These are phyloP conservation scores for Knufia fluminis DNA, from an alignment of 2,329 filamentous ascomycete genomes.

Conservation along the genomic window DNA sequence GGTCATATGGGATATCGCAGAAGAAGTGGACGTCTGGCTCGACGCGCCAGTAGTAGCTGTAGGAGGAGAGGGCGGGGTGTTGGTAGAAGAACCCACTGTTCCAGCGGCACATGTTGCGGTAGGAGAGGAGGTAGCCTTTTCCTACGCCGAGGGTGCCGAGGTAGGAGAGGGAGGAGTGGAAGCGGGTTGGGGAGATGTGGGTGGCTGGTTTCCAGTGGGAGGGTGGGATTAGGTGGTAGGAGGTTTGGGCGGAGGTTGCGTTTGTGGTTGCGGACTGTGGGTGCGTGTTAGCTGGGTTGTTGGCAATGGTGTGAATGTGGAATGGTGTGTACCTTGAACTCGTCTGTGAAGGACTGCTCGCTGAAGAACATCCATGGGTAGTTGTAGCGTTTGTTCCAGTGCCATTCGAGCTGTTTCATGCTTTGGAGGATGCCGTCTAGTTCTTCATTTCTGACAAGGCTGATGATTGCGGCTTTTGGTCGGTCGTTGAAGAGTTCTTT, in stretches of 20 bases:
- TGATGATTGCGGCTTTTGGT: conserved; percentile 27
- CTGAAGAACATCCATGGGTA: conserved; percentile 33
- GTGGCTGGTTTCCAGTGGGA: conserved; percentile 27
- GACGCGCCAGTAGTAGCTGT: conserved; percentile 53
- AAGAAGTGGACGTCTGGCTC: conserved; percentile 51
- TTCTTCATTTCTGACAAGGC: conserved; percentile 29
- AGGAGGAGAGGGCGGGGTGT: conserved; percentile 34
- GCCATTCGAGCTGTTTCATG: conserved; percentile 28
- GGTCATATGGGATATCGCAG: conserved; percentile 38
- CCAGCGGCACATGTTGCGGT: conserved; percentile 34
- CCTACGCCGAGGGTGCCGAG: conserved; percentile 28
- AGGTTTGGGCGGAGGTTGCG: conserved; percentile 24
- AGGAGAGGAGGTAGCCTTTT: conserved; percentile 29
- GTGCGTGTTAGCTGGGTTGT: not conserved
- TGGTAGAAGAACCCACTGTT: conserved; percentile 34
- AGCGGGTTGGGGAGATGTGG: conserved; percentile 25
- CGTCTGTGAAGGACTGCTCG: conserved; percentile 27
- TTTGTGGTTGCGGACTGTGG: conserved; percentile 25
- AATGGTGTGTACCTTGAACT: conserved; percentile 25
- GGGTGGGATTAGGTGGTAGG: conserved; percentile 26
- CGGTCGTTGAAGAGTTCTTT: conserved; percentile 9
- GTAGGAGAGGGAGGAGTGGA: conserved; percentile 29
- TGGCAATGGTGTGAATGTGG: not conserved
- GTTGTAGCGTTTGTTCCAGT: conserved; percentile 27
- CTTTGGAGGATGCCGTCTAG: conserved; percentile 28